phyloP scores from a whole-genome alignment of 169 alveolate species.

The Sarcocystis neurona region DNA sequence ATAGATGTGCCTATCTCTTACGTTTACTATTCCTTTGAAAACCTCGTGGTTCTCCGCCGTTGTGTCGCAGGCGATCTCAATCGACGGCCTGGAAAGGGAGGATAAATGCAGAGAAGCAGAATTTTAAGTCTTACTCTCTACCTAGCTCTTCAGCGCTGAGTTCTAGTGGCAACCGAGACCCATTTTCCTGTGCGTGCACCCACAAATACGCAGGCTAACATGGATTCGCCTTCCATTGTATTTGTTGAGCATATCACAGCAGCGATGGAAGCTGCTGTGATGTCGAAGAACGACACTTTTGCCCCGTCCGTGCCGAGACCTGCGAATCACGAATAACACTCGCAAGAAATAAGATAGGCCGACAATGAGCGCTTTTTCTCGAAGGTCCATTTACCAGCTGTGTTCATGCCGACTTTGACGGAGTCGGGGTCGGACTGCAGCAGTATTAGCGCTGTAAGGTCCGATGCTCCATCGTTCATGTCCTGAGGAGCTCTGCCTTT shows the following conservation, averaged over 20 bases:
- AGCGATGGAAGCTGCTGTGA: slow-evolving; percentile 82
- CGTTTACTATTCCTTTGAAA: slow-evolving; percentile 65
- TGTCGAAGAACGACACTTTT: slow-evolving; percentile 74
- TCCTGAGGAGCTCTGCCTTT: slow-evolving; percentile 42
- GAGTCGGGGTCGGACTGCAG: slow-evolving; percentile 41
- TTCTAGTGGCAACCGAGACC: not conserved
- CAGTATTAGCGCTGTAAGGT: slow-evolving; percentile 50
- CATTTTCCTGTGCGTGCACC: not conserved
- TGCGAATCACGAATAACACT: not conserved
- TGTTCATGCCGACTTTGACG: not conserved
- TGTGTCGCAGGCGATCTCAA: slow-evolving; percentile 69
- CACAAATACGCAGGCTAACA: slow-evolving; percentile 52
- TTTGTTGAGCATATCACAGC: slow-evolving; percentile 88
- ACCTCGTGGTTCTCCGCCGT: slow-evolving; percentile 68
- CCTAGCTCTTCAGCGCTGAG: too few species aligned
- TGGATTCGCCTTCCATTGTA: slow-evolving; percentile 76
- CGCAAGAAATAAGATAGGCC: not conserved
- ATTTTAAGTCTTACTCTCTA: too few species aligned
- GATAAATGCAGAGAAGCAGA: too few species aligned
- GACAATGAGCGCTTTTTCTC: not conserved
- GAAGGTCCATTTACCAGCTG: not conserved
- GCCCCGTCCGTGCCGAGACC: slow-evolving; percentile 30
- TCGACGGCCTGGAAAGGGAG: slow-evolving; percentile 60
- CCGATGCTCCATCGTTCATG: slow-evolving; percentile 58
- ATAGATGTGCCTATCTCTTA: not conserved